Percentiles rank a stretch among this genome's conserved stretches.
phyloP scores from a whole-genome alignment of 768 basidiomycete species.

The Boletus rubescentipes region DNA sequence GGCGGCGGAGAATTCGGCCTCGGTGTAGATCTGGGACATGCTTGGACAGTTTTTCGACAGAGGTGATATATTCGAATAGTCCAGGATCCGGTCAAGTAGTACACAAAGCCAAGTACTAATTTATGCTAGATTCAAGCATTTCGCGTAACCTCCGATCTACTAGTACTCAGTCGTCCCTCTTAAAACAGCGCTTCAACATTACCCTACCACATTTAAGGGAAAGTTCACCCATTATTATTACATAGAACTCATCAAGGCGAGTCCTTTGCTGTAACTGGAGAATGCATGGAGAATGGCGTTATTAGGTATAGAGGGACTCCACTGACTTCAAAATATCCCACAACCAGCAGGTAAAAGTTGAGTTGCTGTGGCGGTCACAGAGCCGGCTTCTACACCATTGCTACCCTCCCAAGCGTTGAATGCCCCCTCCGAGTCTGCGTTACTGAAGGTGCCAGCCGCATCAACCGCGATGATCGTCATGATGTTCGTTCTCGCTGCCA shows the following conservation, averaged over 20 bases:
- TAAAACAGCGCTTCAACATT: background rate
- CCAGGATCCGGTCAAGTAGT: background rate
- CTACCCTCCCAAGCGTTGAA: background rate
- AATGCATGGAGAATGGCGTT: background rate
- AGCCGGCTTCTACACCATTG: background rate
- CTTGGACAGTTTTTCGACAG: background rate
- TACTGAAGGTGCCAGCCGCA: background rate
- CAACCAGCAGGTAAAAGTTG: background rate
- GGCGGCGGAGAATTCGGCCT: background rate
- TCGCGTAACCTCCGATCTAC: background rate
- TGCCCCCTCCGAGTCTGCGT: background rate
- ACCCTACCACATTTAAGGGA: background rate
- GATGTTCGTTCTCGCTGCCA: conserved; percentile 33
- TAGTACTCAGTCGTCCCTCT: background rate
- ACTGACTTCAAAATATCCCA: background rate
- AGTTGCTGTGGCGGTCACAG: background rate
- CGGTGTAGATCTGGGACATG: background rate
- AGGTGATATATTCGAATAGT: background rate
- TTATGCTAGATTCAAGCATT: background rate
- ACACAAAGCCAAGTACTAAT: background rate
- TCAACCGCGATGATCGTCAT: background rate
- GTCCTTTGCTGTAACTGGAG: background rate
- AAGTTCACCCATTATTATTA: background rate
- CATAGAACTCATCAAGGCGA: background rate
- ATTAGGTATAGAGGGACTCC: background rate